Evolutionary conservation across 108 stramenopile species (phyloP), one percentile per base, ranked within the genome.

Genomic region (Nitzschia putrida): DNA sequence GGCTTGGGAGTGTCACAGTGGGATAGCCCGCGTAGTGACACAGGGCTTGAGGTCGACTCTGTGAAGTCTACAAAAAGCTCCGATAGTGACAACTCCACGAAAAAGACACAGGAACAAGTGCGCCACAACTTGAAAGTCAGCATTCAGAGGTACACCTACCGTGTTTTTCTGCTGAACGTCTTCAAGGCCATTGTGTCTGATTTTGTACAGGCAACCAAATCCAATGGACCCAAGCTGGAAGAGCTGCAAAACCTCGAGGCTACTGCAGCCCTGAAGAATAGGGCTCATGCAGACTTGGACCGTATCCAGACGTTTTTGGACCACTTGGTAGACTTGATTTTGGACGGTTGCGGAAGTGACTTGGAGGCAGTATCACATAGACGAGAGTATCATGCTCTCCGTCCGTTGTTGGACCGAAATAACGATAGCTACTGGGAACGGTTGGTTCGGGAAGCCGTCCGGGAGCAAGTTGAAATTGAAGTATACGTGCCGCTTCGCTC

Each of bases 381-480:
- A 1, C 57, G 74, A 25, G 80, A 85, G 39, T 93, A 79, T 72
- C 63, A 61, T 81, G n/a, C 54, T 40, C 40, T 70, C 23, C 56
- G 68, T 40, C 18, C 47, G 1, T 49, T 49, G 47, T 38, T 13
- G 20, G 34, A 72, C 38, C 53, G 49, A n/a, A 5, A 56, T 18
- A 73, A 80, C 42, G 73, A 71, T 43, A 70, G 63, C 29, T 80
- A 68, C 22, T 79, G 80, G 68, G 86, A 89, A 14, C 67, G 75
- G n/a, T 43, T 91, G 16, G 66, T 90, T 7, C 83, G 86, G 53
- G 89, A 94, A 45, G 89, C 88, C 8, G 80, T 91, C 21, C 70
- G 93, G 24, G 93, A 91, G 58, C 93, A 94, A 64, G 72, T 89
- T 20, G 93, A 94, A 74, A 84, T 94, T 37, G 93, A 91, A 66